Evolutionary conservation across 768 basidiomycete genomes (phyloP).

Genomic region (Hericium erinaceus): DNA sequence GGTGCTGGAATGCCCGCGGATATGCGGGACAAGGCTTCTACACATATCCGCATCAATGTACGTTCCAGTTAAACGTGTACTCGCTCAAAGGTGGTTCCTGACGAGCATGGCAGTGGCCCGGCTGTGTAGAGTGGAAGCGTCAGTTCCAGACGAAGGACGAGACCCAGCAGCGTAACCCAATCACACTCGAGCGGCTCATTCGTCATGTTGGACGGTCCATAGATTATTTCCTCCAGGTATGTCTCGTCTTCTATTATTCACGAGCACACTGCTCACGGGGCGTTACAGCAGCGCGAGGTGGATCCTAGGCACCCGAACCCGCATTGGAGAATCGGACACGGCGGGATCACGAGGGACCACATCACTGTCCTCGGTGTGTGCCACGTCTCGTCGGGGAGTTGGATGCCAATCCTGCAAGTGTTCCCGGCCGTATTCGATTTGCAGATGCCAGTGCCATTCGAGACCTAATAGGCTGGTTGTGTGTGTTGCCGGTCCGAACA

Average conservation of each 20-base stretch:
- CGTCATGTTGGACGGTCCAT: conserved; percentile 12
- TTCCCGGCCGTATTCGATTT: background rate
- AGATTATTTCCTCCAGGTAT: conserved; percentile 10
- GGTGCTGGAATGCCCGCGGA: conserved; percentile 6
- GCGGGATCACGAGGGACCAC: conserved; percentile 8
- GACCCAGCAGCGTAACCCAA: conserved; percentile 9
- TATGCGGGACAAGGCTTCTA: conserved; percentile 12
- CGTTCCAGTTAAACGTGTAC: background rate
- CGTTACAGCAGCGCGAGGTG: conserved; percentile 2
- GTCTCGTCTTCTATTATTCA: background rate
- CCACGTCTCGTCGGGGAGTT: conserved; percentile 15
- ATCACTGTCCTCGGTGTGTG: conserved; percentile 10
- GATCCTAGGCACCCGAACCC: conserved; percentile 7
- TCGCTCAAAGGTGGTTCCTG: background rate
- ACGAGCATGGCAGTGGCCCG: conserved; percentile 10
- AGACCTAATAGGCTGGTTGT: too few species aligned
- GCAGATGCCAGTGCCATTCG: too few species aligned
- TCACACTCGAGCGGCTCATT: conserved; percentile 11
- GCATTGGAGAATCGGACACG: conserved; percentile 9
- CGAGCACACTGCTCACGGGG: background rate
- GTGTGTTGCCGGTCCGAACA: too few species aligned
- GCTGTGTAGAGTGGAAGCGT: conserved; percentile 13
- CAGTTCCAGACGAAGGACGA: conserved; percentile 15
- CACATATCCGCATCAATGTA: conserved; percentile 12
- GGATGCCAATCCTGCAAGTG: conserved; percentile 16